Conservation (phyloP, 139 green algal genomes). For the Chlamydomonas schloesseri region DNA sequence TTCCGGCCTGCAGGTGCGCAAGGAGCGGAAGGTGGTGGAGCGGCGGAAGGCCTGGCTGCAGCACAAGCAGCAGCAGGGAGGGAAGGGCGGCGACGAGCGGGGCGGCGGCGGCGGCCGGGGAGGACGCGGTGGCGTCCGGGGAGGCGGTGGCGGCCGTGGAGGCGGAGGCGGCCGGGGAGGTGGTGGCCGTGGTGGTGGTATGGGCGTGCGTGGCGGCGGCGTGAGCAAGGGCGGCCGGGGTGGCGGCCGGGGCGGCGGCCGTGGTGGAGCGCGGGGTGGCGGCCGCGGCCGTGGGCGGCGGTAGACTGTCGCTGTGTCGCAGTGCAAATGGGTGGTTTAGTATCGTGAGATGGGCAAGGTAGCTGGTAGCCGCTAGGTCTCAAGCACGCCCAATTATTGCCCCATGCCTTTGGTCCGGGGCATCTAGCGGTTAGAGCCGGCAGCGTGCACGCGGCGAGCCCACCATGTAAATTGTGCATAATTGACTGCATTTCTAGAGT, state of each 20-base stretch:
- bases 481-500: no score
- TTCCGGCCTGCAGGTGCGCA: conserved; percentile 35
- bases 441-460: no score
- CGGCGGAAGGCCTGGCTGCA: conserved; percentile 28
- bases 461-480: no score
- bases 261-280: neutral
- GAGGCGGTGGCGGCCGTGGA: neutral
- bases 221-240: neutral
- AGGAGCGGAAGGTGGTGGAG: conserved; percentile 42
- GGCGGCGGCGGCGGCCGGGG: neutral
- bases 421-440: no score
- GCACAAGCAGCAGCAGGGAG: neutral
- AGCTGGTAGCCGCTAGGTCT: no score
- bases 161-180: neutral
- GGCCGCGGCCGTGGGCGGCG: neutral
- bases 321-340: no score
- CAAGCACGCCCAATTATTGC: no score
- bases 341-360: no score
- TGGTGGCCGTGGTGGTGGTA: neutral
- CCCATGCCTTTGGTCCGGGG: no score
- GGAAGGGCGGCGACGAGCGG: neutral
- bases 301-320: no score
- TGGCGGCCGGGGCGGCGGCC: neutral
- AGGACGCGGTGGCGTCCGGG: neutral
- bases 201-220: neutral